Base-by-base conservation (phyloP, 2,329 filamentous ascomycete genomes). In the Phaeomoniella chlamydospora region DNA sequence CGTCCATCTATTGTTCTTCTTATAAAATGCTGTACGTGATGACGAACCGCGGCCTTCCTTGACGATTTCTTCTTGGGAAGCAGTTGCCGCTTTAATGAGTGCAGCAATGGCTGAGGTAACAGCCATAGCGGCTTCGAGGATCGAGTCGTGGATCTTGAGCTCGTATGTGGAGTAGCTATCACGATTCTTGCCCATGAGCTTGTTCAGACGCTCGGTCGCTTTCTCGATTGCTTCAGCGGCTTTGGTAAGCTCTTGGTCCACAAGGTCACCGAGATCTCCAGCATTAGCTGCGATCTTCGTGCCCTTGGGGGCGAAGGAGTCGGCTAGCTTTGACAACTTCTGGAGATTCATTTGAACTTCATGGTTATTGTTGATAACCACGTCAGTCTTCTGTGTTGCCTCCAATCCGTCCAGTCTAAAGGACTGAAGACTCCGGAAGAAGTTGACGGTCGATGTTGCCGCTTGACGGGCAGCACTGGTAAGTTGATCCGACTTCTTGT, bases 1-100 rank as follows among this genome's bases (percentile, higher is more conserved):
- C 0, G 90, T 98, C 90, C 90, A 98, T 36, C 90, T 76, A 63
- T 96, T 98, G 72, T 98, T 94, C 68, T 96, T 96, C 72, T 96
- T 96, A 77, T 98, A 98, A 59, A 98, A 98, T 15, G 87, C 86
- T 2, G 87, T 92, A 39, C 79, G 74, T 31, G 85, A 92, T 35
- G 83, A 84, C 16, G 79, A 81, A 22, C 90, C 90, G 14, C 83
- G 79, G 5, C 90, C 90, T 43, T 93, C 85, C 45, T 86, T 79
- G 31, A 98, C 90, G 52, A 98, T 98, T 62, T 98, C 90, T 55
- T 93, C 78, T 56, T 98, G 90, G 2, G 88, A 92, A 13, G 72
- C 77, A 0, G 88, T 92, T 4, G 90, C 90, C 1, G 90, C 90
- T 59, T 90, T 88, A 67, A 98, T 96, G 39, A 98, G 73, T 54